phyloP scores from a whole-genome alignment of 1,139 yeast species.

The Candida sanyaensis region DNA sequence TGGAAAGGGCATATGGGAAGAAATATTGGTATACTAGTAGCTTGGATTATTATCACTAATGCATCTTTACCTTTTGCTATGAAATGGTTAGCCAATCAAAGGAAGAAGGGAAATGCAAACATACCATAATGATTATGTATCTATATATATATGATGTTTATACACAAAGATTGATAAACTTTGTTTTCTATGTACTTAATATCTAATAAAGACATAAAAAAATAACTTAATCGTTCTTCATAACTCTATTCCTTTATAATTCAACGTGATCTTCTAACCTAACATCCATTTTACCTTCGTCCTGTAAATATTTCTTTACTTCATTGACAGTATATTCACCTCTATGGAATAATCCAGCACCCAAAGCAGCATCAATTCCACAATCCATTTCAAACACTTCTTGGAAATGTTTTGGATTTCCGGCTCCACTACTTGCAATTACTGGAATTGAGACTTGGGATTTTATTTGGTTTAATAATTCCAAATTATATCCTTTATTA shows the following conservation, averaged over 20 bases:
- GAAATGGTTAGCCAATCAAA: constrained; percentile 21
- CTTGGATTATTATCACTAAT: constrained; percentile 48
- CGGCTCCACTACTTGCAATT: constrained; percentile 97
- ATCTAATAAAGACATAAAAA: neutral
- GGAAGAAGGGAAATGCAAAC: constrained; percentile 10
- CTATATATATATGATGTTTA: no score
- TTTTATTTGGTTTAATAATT: constrained; percentile 77
- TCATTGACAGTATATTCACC: constrained; percentile 86
- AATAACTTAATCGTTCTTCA: neutral
- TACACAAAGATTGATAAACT: neutral
- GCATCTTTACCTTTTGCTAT: constrained; percentile 41
- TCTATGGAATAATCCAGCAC: constrained; percentile 97
- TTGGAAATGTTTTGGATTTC: constrained; percentile 83
- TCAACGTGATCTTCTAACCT: constrained; percentile 82
- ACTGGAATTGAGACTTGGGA: constrained; percentile 81
- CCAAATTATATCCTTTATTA: constrained; percentile 88
- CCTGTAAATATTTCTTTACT: constrained; percentile 68
- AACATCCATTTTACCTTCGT: constrained; percentile 94
- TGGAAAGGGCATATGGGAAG: constrained; percentile 50
- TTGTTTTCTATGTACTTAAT: no score
- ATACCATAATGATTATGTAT: no score
- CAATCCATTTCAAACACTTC: constrained; percentile 79
- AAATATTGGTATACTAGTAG: constrained; percentile 45
- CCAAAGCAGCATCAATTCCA: constrained; percentile 91
- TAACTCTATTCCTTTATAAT: constrained; percentile 7